A percentile compares a stretch with the other conserved stretches of the same genome.
These are phyloP conservation scores for Penicillium psychrofluorescens DNA, from an alignment of 495 filamentous ascomycete species.

Conservation along the genomic window DNA sequence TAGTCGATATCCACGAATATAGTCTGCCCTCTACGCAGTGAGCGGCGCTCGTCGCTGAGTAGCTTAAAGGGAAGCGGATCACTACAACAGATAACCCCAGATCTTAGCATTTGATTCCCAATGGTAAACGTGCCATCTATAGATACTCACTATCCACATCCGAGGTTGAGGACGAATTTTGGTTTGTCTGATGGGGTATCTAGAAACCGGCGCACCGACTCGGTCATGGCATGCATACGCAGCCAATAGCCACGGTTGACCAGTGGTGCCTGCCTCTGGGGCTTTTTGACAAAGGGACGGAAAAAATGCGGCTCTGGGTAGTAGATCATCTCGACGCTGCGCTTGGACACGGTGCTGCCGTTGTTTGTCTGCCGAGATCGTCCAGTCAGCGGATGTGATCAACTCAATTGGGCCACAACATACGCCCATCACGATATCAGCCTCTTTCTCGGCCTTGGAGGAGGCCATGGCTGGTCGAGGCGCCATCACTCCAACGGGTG, in stretches of 20 bases:
- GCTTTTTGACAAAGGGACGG: conserved; percentile 78
- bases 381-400: too few species aligned
- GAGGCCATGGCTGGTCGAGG: conserved; percentile 12
- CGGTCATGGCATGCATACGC: conserved; percentile 72
- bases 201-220: conserved; percentile 64
- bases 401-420: neutral
- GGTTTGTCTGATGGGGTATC: conserved; percentile 43
- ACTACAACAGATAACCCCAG: conserved; percentile 35
- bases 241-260: conserved; percentile 89
- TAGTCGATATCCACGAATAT: conserved; percentile 87
- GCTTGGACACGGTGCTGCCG: conserved; percentile 83
- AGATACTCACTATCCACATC: conserved; percentile 76
- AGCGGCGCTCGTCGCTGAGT: conserved; percentile 50
- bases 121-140: conserved; percentile 13
- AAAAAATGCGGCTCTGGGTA: conserved; percentile 74
- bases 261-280: conserved; percentile 68
- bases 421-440: conserved; percentile 64
- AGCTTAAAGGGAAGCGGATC: conserved; percentile 89
- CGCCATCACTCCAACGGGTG: neutral
- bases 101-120: conserved; percentile 17
- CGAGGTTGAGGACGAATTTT: conserved; percentile 78
- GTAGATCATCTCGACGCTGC: conserved; percentile 81
- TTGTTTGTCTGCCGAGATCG: conserved; percentile 62
- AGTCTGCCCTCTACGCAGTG: conserved; percentile 40
- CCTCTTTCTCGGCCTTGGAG: conserved; percentile 42